phyloP scores from a whole-genome alignment of 1,284 basidiomycete species.

The Agroathelia rolfsii region DNA sequence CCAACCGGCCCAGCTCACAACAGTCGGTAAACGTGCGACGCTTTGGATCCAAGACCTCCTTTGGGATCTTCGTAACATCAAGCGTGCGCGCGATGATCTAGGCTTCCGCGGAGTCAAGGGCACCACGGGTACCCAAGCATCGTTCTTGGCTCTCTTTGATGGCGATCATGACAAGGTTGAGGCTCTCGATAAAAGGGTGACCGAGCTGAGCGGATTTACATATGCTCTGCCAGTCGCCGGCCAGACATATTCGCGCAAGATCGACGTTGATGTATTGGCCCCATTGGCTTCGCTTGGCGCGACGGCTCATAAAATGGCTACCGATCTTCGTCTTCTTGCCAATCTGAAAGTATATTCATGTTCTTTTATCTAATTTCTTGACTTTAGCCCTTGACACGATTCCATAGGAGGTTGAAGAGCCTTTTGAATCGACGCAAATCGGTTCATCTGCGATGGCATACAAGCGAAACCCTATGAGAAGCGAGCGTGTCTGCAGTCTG shows the following conservation, averaged over 20 bases:
- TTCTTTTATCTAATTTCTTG: neutral
- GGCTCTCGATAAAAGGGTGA: constrained; percentile 82
- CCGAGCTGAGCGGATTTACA: constrained; percentile 83
- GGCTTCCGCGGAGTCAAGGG: constrained; percentile 99
- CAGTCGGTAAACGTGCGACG: constrained; percentile 98
- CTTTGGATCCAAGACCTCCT: constrained; percentile 97
- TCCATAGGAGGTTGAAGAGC: constrained; percentile 88
- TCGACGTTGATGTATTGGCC: constrained; percentile 89
- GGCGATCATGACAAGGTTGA: constrained; percentile 95
- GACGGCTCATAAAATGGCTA: constrained; percentile 96
- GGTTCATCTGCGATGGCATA: constrained; percentile 99
- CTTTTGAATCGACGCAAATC: constrained; percentile 98
- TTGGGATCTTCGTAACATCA: constrained; percentile 94
- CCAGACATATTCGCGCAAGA: constrained; percentile 97
- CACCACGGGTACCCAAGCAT: constrained; percentile 96
- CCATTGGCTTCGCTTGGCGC: constrained; percentile 89
- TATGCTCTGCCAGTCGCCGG: constrained; percentile 97
- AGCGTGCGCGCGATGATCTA: constrained; percentile 84
- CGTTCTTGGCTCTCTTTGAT: constrained; percentile 91
- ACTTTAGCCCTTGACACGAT: neutral
- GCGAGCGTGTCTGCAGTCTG: constrained; percentile 93
- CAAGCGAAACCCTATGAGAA: constrained; percentile 99
- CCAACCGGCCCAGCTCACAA: constrained; percentile 97
- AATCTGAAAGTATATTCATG: constrained; percentile 68
- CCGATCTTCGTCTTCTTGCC: constrained; percentile 86